These are phyloP conservation scores for Malassezia psittaci DNA, from an alignment of 1,284 basidiomycete genomes.

Conservation along the genomic window DNA sequence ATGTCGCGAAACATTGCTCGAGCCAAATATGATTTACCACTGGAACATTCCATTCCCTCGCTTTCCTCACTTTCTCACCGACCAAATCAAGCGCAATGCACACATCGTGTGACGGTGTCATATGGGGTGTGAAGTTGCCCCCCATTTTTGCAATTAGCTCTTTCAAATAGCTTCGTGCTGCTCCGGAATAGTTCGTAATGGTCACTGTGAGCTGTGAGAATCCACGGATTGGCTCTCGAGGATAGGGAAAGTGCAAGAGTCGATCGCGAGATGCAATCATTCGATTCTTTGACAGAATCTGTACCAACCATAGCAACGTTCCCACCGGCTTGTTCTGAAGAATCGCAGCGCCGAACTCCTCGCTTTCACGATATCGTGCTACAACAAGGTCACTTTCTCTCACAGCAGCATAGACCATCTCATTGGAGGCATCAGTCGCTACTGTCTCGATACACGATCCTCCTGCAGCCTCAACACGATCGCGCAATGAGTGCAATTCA, in stretches of 20 bases:
- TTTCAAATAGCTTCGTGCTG: slow-evolving; percentile 72
- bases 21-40: slow-evolving; percentile 80
- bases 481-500: slow-evolving; percentile 11
- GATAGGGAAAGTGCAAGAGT: slow-evolving; percentile 56
- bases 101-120: slow-evolving; percentile 60
- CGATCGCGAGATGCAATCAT: slow-evolving; percentile 61
- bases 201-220: slow-evolving; percentile 59
- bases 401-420: slow-evolving; percentile 26
- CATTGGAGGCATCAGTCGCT: slow-evolving; percentile 51
- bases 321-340: slow-evolving; percentile 59
- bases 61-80: slow-evolving; percentile 66
- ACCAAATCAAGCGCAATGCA: slow-evolving; percentile 70
- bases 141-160: slow-evolving; percentile 67
- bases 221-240: slow-evolving; percentile 48
- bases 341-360: slow-evolving; percentile 62
- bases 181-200: slow-evolving; percentile 75
- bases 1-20: slow-evolving; percentile 64
- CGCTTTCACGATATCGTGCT: slow-evolving; percentile 59
- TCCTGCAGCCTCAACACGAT: slow-evolving; percentile 11
- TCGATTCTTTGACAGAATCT: slow-evolving; percentile 59
- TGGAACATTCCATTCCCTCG: slow-evolving; percentile 67
- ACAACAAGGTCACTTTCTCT: slow-evolving; percentile 59
- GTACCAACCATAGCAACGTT: slow-evolving; percentile 69
- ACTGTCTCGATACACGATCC: slow-evolving; percentile 50
- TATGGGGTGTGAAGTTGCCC: slow-evolving; percentile 66